Base-by-base conservation (phyloP, 192 early-diverging fungal genomes). In the Thamnidium elegans region DNA sequence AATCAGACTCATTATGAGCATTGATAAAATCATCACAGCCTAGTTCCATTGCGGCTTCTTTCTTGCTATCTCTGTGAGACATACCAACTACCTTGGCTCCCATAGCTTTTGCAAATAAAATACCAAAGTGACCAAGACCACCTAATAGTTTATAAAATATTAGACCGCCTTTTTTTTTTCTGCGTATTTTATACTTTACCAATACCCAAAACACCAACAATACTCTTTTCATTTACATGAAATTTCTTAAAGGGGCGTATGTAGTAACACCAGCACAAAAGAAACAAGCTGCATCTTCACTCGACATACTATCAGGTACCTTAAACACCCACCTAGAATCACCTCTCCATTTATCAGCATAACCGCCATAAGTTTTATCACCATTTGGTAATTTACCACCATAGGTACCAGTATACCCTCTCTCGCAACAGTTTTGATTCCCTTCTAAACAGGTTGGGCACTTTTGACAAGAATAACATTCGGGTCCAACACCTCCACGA, bases 191-290 rank as follows among this genome's bases (percentile, higher is more conserved):
- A n/a, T 10, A 87, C 65, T 56, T 80, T 80, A 39, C 88, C 88
- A 21, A 90, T 72, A 44, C 89, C 89, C 30, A 81, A 76, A 19
- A 90, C 72, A 56, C 82, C 89, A 50, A 90, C 85, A 11, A 50
- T 56, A 47, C 59, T 73, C 0, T 80, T 78, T 3, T 74, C 46
- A 19, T 73, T 78, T 17, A 83, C 70, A 39, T 78, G 60, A 61
- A 64, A 26, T 8, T 72, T 71, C 31, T 73, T 13, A 91, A 67
- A 58, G 88, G 78, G 26, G 71, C 51, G 39, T 73, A 90, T 3
- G 88, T 81, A 21, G 55, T 59, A 0, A 69, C 70, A 17, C 91
- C 94, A 46, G 91, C 92, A 69, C 94, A 95, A 63, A 95, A 69
- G 34, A 94, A 80, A 14, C 89, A 87, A 2, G 87, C 85, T 7